A percentile compares a stretch with the other conserved stretches of the same genome.
Conservation (phyloP, 176 grass and related monocot species). For the Ampelocalamus luodianensis region DNA sequence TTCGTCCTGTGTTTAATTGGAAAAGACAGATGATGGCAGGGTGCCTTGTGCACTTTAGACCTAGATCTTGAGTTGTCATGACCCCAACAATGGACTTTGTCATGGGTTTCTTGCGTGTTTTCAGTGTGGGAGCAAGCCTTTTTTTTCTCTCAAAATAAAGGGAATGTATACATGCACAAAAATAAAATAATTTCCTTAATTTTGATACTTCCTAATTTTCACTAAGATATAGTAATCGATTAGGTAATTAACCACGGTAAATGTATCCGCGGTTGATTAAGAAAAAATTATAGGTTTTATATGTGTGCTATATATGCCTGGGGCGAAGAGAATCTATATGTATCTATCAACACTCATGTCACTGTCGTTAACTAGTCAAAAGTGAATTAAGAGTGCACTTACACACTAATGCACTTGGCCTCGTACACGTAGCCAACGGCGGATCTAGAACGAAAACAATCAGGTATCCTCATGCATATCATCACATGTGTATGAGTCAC, state of each 20-base stretch:
- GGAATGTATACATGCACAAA: not conserved
- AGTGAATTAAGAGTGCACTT: constrained; percentile 30
- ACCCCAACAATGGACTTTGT: not conserved
- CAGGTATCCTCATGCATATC: too few species aligned
- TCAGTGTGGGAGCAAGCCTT: not conserved
- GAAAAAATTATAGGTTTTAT: not conserved
- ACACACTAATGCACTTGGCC: not conserved
- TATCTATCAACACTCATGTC: not conserved
- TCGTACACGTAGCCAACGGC: too few species aligned
- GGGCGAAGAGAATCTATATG: not conserved
- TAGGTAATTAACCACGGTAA: not conserved
- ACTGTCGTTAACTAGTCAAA: constrained; percentile 4
- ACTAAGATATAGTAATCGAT: not conserved
- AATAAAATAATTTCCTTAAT: not conserved
- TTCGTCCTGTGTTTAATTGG: not conserved
- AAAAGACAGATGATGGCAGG: not conserved
- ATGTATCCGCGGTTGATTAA: not conserved
- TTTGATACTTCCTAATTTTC: not conserved
- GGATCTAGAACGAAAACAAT: too few species aligned
- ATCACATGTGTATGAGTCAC: too few species aligned
- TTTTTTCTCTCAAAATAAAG: not conserved
- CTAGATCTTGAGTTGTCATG: not conserved
- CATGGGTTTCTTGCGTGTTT: not conserved
- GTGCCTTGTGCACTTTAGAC: not conserved
- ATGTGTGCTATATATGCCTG: not conserved